These are phyloP conservation scores for Hypoxylon fragiforme DNA, from an alignment of 495 filamentous ascomycete genomes.

Conservation along the genomic window DNA sequence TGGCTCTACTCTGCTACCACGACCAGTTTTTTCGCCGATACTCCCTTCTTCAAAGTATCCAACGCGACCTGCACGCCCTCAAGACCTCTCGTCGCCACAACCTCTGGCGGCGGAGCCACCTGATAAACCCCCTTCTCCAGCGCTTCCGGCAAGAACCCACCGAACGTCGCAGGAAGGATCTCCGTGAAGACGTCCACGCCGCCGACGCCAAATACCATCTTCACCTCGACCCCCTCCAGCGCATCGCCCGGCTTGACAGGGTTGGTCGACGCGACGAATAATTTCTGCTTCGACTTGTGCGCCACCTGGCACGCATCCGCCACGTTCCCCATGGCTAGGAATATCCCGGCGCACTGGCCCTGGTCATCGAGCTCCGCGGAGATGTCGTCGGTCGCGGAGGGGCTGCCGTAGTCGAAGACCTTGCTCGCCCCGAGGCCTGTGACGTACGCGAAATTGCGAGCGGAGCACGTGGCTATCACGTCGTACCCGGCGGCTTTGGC, in stretches of 20 bases:
- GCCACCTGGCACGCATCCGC: conserved; percentile 20
- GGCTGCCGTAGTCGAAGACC: conserved; percentile 53
- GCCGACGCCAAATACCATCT: conserved; percentile 6
- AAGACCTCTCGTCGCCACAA: conserved; percentile 38
- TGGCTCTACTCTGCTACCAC: conserved; percentile 18
- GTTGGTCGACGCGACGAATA: conserved; percentile 13
- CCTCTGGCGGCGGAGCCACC: conserved; percentile 22
- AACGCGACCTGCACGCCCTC: conserved; percentile 48
- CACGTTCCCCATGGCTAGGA: conserved; percentile 19
- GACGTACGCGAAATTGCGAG: conserved; percentile 56
- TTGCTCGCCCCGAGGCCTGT: conserved; percentile 56
- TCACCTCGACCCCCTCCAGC: conserved; percentile 3
- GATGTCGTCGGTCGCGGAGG: conserved; percentile 36
- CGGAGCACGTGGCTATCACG: conserved; percentile 57
- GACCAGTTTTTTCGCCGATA: conserved; percentile 53
- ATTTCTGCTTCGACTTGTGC: conserved; percentile 27
- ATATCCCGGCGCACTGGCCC: conserved; percentile 21
- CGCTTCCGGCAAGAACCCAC: conserved; percentile 9
- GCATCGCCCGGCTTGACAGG: conserved; percentile 6
- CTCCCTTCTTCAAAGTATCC: conserved; percentile 43
- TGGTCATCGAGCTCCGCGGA: conserved; percentile 32
- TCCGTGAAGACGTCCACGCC: conserved; percentile 12
- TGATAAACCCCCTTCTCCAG: conserved; percentile 4
- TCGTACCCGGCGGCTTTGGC: conserved; percentile 59
- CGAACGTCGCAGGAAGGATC: conserved; percentile 7